A percentile compares a stretch with the other conserved stretches of the same genome.
phyloP scores from a whole-genome alignment of 331 rosid species.

The Erythrophleum ivorense region DNA sequence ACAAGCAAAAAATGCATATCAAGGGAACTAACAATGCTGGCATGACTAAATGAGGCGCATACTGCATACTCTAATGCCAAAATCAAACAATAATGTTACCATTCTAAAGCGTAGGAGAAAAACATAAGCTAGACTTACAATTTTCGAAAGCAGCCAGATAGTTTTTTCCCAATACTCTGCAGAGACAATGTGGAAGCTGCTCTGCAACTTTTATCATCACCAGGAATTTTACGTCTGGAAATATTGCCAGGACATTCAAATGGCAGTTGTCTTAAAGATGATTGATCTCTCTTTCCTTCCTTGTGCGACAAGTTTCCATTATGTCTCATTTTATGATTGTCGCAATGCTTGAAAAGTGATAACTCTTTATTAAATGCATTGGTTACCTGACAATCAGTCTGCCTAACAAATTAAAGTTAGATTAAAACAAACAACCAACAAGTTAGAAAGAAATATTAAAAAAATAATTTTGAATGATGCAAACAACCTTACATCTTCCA shows the following conservation, averaged over 20 bases:
- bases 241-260: conserved; percentile 44
- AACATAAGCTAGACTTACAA: conserved; percentile 46
- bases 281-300: conserved; percentile 48
- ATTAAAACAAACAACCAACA: conserved; percentile 17
- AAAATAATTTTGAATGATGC: conserved; percentile 31
- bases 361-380: conserved; percentile 55
- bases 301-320: conserved; percentile 38
- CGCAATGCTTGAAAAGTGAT: conserved; percentile 53
- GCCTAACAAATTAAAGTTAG: conserved; percentile 50
- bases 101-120: conserved; percentile 6
- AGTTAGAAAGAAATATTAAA: conserved; percentile 23
- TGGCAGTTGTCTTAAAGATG: conserved; percentile 51
- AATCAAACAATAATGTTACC: conserved; percentile 23
- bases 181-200: conserved; percentile 44
- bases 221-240: conserved; percentile 41
- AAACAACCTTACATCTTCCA: conserved; percentile 64
- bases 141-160: conserved; percentile 40
- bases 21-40: conserved; percentile 22
- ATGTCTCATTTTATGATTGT: conserved; percentile 44
- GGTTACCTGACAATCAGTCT: conserved; percentile 46
- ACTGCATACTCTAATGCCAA: conserved; percentile 1
- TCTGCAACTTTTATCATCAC: conserved; percentile 45
- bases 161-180: conserved; percentile 35
- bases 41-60: conserved; percentile 7
- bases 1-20: conserved; percentile 17